Evolutionary conservation across 2,329 filamentous ascomycete species (phyloP), one percentile per base, ranked within the genome.

Genomic region (Escovopsis sp.): DNA sequence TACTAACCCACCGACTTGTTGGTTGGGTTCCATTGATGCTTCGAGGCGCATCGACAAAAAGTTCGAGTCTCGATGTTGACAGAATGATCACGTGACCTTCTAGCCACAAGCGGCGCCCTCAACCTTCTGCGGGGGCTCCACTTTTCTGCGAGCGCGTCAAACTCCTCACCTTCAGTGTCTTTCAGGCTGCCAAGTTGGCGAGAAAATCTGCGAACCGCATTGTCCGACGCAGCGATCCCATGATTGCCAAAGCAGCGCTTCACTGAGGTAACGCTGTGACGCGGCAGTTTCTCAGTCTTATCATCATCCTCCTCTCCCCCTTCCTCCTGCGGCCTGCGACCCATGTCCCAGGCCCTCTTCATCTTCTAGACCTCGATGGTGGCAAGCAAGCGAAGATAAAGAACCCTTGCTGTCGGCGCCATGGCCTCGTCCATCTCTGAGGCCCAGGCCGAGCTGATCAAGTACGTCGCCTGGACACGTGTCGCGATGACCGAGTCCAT

Each of bases 391-490:
- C 41, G 31, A 35, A 36, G 15, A 36, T 43, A 45, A 41, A 45
- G 9, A 8, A 30, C 27, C 3, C 42, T 44, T 43, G 44, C 44
- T 41, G 49, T 42, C 39, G 46, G 48, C 50, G 50, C 51, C 45
- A 64, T 64, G 61, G 57, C 60, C 40, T 50, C 52, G 45, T 58
- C 60, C 43, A 60, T 65, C 40, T 57, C 61, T 29, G 61, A 73
- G 48, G 68, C 70, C 52, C 72, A 75, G 59, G 65, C 68, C 47
- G 73, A 76, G 64, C 66, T 78, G 42, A 72, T 76, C 52, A 72
- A 63, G 74, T 76, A 57, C 39, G 63, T 48, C n/a, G n/a, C n/a
- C 30, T 39, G n/a, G 11, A 7, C 16, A 12, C 20, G 24, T 30
- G 3, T 7, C 29, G 20, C 13, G 2, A 3, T n/a, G 12, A 5